Base-by-base conservation (phyloP, 345 rosid genomes). In the Schrenkiella parvula region DNA sequence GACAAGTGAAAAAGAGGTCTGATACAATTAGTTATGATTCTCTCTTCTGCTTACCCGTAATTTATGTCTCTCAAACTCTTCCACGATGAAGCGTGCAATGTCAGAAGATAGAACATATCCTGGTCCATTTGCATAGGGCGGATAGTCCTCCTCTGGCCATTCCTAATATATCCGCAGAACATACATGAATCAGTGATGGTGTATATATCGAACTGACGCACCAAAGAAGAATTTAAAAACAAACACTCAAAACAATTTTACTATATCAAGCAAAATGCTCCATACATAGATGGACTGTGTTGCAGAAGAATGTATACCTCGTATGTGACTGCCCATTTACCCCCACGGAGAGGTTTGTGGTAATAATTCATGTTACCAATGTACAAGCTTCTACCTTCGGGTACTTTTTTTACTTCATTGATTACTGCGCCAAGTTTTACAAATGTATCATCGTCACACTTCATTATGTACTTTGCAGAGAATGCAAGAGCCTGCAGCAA, bases 81-180 rank as follows among this genome's bases (percentile, higher is more conserved):
- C 78, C 22, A 85, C 92, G n/a, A 93, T 83, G 82, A 83, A 93
- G 31, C 61, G 71, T 0, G 90, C 95, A 54, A 93, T 88, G 81
- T 93, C 95, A 1, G 89, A 81, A 17, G 97, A 89, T 44, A 89
- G 67, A 52, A 93, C 81, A 70, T 93, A 93, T 70, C 96, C 97
- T 0, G 98, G 98, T 21, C 98, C 98, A 62, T 93, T 93, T 29
- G 98, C 98, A 39, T 91, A 91, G 14, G 92, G 97, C 6, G 98
- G 98, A 77, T 93, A 89, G 65, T 84, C 98, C 84, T 90, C 97
- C 82, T 87, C 96, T n/a, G 93, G 91, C 97, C 98, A 93, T 69
- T 93, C 98, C 97, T 93, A 80, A 50, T 76, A 75, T 11, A 47
- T 12, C 47, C 77, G 57, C 67, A 71, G 37, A 22, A 70, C 31